These are phyloP conservation scores for Ceratobasidium sp. DNA, from an alignment of 1,284 basidiomycete species.

Conservation along the genomic window DNA sequence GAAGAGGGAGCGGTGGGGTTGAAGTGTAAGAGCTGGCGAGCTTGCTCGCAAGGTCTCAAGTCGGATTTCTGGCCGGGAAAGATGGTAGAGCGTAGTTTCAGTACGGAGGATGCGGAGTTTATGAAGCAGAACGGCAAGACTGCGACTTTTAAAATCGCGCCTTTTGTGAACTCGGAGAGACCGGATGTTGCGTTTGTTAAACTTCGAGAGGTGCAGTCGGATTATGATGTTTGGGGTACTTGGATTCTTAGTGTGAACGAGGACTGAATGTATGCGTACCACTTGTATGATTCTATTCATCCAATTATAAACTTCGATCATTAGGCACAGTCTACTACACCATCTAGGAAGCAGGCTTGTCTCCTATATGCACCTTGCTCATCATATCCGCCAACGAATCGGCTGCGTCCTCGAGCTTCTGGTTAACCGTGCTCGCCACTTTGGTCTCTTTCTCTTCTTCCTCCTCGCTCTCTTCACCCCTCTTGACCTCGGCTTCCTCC, in stretches of 20 bases:
- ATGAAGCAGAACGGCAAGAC: not conserved
- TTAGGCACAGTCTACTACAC: not conserved
- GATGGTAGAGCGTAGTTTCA: not conserved
- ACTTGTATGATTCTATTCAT: not conserved
- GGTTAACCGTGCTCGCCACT: conserved; percentile 57
- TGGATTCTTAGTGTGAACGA: not conserved
- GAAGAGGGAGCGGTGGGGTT: not conserved
- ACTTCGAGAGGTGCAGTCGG: not conserved
- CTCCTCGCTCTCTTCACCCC: conserved; percentile 56
- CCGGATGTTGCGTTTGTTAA: not conserved
- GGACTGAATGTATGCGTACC: too few species aligned
- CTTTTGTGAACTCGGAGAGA: not conserved
- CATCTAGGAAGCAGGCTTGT: conserved; percentile 36
- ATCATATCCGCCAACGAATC: conserved; percentile 69
- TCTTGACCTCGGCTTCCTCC: conserved; percentile 58
- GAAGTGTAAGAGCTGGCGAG: not conserved
- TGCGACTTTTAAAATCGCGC: not conserved
- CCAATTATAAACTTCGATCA: not conserved
- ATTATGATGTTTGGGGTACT: not conserved
- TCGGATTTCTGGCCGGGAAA: not conserved
- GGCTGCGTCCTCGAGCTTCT: conserved; percentile 59
- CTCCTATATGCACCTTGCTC: conserved; percentile 50
- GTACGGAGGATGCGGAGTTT: not conserved
- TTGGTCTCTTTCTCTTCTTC: conserved; percentile 53
- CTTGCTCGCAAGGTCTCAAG: not conserved